These are phyloP conservation scores for Mycena galopus DNA, from an alignment of 768 basidiomycete species.

Conservation along the genomic window DNA sequence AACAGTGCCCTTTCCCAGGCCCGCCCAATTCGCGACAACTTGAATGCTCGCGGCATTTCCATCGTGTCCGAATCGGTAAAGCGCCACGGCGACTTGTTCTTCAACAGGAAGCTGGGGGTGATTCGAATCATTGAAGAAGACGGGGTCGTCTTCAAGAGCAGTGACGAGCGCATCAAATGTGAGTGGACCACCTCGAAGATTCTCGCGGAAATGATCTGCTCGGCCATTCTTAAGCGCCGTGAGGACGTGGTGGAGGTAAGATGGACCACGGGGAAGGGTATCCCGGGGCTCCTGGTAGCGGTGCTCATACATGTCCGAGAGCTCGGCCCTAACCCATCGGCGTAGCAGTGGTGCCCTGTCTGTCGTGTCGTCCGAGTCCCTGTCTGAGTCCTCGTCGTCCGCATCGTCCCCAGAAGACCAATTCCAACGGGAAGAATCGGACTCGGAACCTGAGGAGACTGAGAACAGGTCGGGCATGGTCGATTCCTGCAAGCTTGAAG, in stretches of 20 bases:
- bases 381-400: no score
- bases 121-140: conserved; percentile 45
- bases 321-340: no score
- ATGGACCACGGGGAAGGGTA: neutral
- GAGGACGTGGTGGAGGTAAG: neutral
- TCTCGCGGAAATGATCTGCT: conserved; percentile 45
- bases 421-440: no score
- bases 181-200: conserved; percentile 45
- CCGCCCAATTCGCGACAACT: conserved; percentile 53
- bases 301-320: neutral
- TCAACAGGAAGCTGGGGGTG: conserved; percentile 34
- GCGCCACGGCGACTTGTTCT: conserved; percentile 51
- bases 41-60: conserved; percentile 52
- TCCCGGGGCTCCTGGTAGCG: conserved; percentile 18
- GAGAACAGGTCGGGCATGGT: no score
- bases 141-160: conserved; percentile 36
- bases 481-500: no score
- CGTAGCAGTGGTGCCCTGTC: no score
- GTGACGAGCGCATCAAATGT: conserved; percentile 50
- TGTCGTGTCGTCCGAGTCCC: no score
- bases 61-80: conserved; percentile 54
- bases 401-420: no score
- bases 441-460: no score
- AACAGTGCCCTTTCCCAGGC: conserved; percentile 49
- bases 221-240: conserved; percentile 31